Percentiles rank a stretch among this genome's conserved stretches.
Conservation (phyloP, 2,329 filamentous ascomycete genomes). For the Aureobasidium vineae region DNA sequence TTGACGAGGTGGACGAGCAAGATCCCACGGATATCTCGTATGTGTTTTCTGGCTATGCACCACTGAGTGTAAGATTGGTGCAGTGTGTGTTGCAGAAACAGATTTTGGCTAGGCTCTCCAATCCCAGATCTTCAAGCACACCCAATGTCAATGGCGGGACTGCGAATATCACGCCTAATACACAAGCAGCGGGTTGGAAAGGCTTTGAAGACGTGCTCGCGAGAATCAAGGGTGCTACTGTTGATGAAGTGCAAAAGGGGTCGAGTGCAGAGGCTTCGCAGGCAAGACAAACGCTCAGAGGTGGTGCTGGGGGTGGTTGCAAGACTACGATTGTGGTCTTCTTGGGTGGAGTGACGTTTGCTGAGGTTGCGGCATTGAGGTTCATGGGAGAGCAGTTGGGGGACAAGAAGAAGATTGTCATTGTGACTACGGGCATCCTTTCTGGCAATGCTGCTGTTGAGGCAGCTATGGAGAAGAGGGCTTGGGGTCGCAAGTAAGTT, state of each 20-base stretch:
- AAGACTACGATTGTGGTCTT: slow-evolving; percentile 97
- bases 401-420: slow-evolving; percentile 68
- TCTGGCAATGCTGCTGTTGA: slow-evolving; percentile 67
- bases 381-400: slow-evolving; percentile 63
- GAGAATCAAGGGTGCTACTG: slow-evolving; percentile 81
- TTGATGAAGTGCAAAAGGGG: slow-evolving; percentile 88
- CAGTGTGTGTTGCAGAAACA: slow-evolving; percentile 93
- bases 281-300: slow-evolving; percentile 77
- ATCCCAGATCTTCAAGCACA: slow-evolving; percentile 39
- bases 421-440: slow-evolving; percentile 89
- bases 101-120: slow-evolving; percentile 61
- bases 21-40: slow-evolving; percentile 96
- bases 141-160: slow-evolving; percentile 40
- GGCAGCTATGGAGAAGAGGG: slow-evolving; percentile 66
- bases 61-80: slow-evolving; percentile 83
- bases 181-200: slow-evolving; percentile 63
- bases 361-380: slow-evolving; percentile 88
- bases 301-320: slow-evolving; percentile 59
- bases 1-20: slow-evolving; percentile 95
- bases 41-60: slow-evolving; percentile 95
- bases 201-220: slow-evolving; percentile 92
- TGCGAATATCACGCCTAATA: slow-evolving; percentile 52
- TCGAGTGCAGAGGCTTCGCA: slow-evolving; percentile 84
- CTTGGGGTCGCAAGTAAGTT: slow-evolving; percentile 33
- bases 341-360: slow-evolving; percentile 92